A percentile compares a stretch with the other conserved stretches of the same genome.
These are phyloP conservation scores for Agapanthus africanus DNA, from an alignment of 106 monocot species.

Conservation along the genomic window DNA sequence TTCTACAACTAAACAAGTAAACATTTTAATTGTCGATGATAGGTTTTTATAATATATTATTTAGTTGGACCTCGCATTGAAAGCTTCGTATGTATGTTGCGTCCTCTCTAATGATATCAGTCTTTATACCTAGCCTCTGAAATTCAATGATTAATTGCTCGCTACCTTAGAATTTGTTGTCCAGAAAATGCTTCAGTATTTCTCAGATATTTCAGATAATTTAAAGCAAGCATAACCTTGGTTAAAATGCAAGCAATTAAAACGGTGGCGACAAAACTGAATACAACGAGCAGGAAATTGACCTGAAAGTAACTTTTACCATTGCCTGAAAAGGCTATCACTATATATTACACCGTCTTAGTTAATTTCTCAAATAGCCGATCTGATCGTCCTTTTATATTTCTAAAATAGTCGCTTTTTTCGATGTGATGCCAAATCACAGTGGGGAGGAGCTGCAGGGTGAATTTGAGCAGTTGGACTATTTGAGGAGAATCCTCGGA, in stretches of 20 bases:
- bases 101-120: background rate
- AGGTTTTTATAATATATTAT: background rate
- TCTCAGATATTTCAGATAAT: background rate
- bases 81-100: background rate
- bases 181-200: background rate
- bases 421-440: conserved; percentile 9
- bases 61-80: background rate
- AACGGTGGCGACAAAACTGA: background rate
- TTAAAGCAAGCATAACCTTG: background rate
- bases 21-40: no score
- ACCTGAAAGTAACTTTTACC: background rate
- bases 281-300: background rate
- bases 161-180: no score
- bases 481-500: conserved; percentile 73
- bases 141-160: no score
- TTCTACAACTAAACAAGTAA: no score
- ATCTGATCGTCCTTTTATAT: background rate
- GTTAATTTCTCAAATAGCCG: background rate
- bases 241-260: background rate
- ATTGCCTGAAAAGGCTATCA: no score
- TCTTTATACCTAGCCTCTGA: no score
- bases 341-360: no score
- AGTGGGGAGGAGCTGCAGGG: conserved; percentile 96
- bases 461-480: conserved; percentile 66
- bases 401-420: background rate